Evolutionary conservation across 176 grass and related monocot species (phyloP).

Genomic region (Ananas comosus): DNA sequence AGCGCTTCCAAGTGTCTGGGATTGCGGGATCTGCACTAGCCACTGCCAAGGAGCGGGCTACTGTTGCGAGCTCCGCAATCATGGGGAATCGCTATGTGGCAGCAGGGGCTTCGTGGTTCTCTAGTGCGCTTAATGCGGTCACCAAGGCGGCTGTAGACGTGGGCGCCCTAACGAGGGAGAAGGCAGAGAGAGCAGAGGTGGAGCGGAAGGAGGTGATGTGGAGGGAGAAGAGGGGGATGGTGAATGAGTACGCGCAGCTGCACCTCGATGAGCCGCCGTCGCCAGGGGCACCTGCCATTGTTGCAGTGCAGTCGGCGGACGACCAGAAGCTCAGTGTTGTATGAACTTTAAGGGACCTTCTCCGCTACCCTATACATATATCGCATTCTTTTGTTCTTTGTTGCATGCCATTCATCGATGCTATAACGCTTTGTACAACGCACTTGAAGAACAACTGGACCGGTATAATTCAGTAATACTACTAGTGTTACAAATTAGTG

Average conservation of each 20-base stretch:
- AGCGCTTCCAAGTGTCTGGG: constrained; percentile 70
- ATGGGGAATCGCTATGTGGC: constrained; percentile 83
- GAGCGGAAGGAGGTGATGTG: constrained; percentile 72
- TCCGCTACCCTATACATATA: not conserved
- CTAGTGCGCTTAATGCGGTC: constrained; percentile 59
- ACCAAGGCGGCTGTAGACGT: constrained; percentile 73
- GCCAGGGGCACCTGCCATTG: constrained; percentile 50
- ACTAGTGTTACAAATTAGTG: no score
- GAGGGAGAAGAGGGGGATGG: constrained; percentile 63
- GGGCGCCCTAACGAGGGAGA: constrained; percentile 69
- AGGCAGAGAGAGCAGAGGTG: constrained; percentile 76
- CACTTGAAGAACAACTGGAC: no score
- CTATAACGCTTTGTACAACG: no score
- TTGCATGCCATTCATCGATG: not conserved
- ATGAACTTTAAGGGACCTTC: constrained; percentile 20
- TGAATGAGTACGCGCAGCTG: constrained; percentile 67
- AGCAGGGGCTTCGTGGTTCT: constrained; percentile 75
- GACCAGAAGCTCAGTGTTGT: constrained; percentile 61
- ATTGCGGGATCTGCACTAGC: constrained; percentile 62
- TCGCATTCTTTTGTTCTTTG: not conserved
- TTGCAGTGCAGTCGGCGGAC: constrained; percentile 65
- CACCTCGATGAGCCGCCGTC: constrained; percentile 65
- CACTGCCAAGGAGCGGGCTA: constrained; percentile 77
- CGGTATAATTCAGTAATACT: no score
- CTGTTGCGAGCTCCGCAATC: constrained; percentile 52